Evolutionary conservation across 2,329 filamentous ascomycete genomes (phyloP), one percentile per base, ranked within the genome.

Genomic region (Claviceps capensis): DNA sequence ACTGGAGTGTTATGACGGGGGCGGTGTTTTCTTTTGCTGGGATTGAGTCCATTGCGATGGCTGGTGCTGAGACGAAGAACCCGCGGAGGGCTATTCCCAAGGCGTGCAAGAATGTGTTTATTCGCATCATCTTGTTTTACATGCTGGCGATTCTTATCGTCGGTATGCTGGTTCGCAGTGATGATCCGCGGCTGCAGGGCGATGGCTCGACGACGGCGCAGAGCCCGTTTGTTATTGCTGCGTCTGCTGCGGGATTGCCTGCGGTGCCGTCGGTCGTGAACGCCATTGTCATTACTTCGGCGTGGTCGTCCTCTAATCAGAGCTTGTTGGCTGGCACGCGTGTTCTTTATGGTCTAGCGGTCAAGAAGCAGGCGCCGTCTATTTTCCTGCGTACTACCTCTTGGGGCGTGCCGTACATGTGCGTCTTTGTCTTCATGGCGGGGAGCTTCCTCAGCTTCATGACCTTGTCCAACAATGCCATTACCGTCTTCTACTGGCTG

Each of bases 221-320:
- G 61, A 70, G 65, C 62, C 83, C 82, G 11, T 87, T 83, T 60
- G 85, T 90, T 54, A 86, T 89, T 56, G 86, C 85, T 17, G 81
- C 83, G 40, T 73, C 76, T 11, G 76, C 79, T 34, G 85, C 85
- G 2, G 80, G 82, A 0, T 82, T 89, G 53, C 73, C 71, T 4
- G 82, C 76, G 6, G 76, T 89, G 4, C 82, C 84, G 0, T 81
- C 79, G 5, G 77, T 90, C 51, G 82, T 90, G 66, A 91, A 91
- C 63, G 85, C 84, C 38, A 73, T 89, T 26, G 82, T 90, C 58
- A 74, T 89, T 57, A 86, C 82, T 0, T 83, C 79, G 2, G 83
- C 82, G 1, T 79, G 77, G 72, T 80, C 77, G 1, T 76, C 77
- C 9, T 77, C 74, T 16, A 81, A 80, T 58, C 76, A 77, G 0